Conservation (phyloP, 2,329 filamentous ascomycete species). For the Fusarium pininemorale region DNA sequence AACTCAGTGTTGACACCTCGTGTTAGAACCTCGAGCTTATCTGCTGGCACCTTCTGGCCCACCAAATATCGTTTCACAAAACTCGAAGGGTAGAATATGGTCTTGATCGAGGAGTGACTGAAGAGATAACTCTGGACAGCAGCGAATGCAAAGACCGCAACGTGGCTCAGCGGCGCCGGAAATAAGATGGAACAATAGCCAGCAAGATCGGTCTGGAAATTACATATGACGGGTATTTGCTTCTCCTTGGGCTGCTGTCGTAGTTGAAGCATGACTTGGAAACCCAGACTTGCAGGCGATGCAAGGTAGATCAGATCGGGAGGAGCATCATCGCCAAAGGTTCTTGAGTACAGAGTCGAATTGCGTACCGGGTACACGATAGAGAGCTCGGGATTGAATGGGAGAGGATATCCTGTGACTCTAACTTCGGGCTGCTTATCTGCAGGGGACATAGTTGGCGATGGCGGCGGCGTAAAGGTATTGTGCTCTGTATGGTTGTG, state of each 20-base stretch:
- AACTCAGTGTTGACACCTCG: conserved; percentile 71
- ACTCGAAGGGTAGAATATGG: conserved; percentile 74
- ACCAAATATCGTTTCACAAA: conserved; percentile 71
- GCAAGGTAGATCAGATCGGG: conserved; percentile 77
- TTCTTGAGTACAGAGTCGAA: conserved; percentile 66
- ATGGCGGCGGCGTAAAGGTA: conserved; percentile 59
- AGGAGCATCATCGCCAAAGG: conserved; percentile 60
- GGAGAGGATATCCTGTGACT: conserved; percentile 71
- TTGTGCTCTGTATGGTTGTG: conserved; percentile 64
- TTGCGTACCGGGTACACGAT: conserved; percentile 75
- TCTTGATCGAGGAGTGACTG: conserved; percentile 67
- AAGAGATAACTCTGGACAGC: conserved; percentile 74
- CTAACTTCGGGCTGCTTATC: conserved; percentile 61
- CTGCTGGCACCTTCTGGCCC: conserved; percentile 61
- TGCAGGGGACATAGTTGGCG: conserved; percentile 44
- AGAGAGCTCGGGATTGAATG: conserved; percentile 76
- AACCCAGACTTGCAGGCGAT: conserved; percentile 74
- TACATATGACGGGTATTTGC: conserved; percentile 70
- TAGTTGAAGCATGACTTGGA: conserved; percentile 75
- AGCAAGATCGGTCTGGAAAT: conserved; percentile 77
- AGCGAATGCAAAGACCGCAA: conserved; percentile 70
- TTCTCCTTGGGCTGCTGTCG: conserved; percentile 64
- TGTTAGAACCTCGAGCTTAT: conserved; percentile 69
- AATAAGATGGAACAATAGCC: conserved; percentile 77
- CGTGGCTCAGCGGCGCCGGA: conserved; percentile 66